These are phyloP conservation scores for Saussurea involucrata DNA, from an alignment of 129 eudicot genomes.

Conservation along the genomic window DNA sequence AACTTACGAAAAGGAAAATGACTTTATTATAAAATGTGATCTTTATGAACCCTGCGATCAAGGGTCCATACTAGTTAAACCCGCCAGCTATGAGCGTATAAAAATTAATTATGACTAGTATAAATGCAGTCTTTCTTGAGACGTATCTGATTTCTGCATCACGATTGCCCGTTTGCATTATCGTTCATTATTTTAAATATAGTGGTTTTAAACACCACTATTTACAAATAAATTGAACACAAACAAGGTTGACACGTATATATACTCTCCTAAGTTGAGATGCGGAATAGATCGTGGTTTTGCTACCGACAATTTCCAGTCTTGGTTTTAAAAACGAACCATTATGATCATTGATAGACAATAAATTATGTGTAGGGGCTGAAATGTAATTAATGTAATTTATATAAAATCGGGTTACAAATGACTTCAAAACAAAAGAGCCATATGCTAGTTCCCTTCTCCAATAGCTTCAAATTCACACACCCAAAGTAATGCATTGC, in stretches of 20 bases:
- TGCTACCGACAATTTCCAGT: not conserved
- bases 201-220: not conserved
- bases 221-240: not conserved
- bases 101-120: too few relatives aligned
- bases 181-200: not conserved
- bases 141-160: not conserved
- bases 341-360: not conserved
- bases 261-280: not conserved
- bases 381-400: not conserved
- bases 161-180: not conserved
- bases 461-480: not conserved
- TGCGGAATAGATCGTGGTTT: not conserved
- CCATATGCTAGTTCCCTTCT: not conserved
- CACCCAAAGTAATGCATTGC: not conserved
- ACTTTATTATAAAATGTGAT: not conserved
- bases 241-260: not conserved
- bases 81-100: not conserved
- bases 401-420: not conserved
- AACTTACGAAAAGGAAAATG: too few relatives aligned
- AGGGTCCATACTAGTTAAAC: not conserved
- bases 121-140: too few relatives aligned
- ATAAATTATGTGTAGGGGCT: not conserved
- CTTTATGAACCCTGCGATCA: not conserved
- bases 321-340: not conserved
- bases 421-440: not conserved